These are phyloP conservation scores for Monilinia laxa DNA, from an alignment of 2,329 filamentous ascomycete species.

Conservation along the genomic window DNA sequence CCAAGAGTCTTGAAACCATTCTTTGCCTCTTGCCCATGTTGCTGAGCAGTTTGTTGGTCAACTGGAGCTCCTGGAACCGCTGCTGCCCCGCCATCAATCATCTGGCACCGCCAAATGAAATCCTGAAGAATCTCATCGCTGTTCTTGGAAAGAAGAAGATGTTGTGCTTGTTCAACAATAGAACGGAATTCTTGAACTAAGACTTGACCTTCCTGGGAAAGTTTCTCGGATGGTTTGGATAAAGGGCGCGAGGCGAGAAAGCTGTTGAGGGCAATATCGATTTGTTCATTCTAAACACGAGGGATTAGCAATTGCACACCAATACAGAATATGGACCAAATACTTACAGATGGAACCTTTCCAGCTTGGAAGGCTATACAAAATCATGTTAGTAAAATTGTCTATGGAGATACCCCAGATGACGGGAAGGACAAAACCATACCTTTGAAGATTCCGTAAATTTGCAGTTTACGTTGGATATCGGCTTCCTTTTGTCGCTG, in stretches of 20 bases:
- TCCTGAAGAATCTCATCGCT: constrained; percentile 92
- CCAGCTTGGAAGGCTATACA: constrained; percentile 74
- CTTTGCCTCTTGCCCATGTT: constrained; percentile 80
- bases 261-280: constrained; percentile 91
- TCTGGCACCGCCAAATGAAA: constrained; percentile 91
- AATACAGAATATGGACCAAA: constrained; percentile 1
- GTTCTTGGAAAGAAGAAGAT: constrained; percentile 88
- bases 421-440: constrained; percentile 26
- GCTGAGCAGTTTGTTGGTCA: constrained; percentile 72
- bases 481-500: constrained; percentile 47
- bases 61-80: constrained; percentile 64
- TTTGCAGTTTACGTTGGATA: constrained; percentile 89
- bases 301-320: constrained; percentile 18
- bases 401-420: background rate
- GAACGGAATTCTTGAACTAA: constrained; percentile 75
- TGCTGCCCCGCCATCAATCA: constrained; percentile 65
- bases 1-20: constrained; percentile 86
- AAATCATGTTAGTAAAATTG: constrained; percentile 31
- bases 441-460: constrained; percentile 84
- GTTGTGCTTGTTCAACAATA: constrained; percentile 81
- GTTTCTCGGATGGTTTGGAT: constrained; percentile 66
- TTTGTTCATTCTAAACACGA: constrained; percentile 59
- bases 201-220: constrained; percentile 79
- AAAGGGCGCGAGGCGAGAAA: constrained; percentile 72
- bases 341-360: constrained; percentile 72